phyloP scores from a whole-genome alignment of 345 rosid genomes.

The Dipteronia dyeriana region DNA sequence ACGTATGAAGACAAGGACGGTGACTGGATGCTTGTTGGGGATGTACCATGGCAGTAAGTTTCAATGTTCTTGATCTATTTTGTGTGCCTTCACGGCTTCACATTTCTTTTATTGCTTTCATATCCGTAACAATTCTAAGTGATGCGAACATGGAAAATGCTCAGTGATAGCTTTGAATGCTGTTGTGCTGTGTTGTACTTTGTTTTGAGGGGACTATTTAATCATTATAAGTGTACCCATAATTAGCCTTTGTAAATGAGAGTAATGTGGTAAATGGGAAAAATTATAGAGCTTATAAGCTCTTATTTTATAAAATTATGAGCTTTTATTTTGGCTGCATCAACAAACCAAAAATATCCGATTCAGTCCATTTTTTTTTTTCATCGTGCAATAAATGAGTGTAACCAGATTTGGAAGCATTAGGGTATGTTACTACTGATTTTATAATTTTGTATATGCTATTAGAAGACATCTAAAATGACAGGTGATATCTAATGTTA shows the following conservation, averaged over 20 bases:
- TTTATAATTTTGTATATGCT: neutral
- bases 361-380: neutral
- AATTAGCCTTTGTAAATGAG: neutral
- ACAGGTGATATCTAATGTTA: neutral
- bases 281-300: neutral
- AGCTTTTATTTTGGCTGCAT: neutral
- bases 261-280: neutral
- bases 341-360: neutral
- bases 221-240: neutral
- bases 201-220: neutral
- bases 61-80: conserved; percentile 3
- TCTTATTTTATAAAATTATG: neutral
- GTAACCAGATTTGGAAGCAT: neutral
- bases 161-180: neutral
- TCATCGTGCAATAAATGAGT: neutral
- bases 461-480: neutral
- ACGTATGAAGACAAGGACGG: conserved; percentile 92
- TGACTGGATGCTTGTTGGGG: conserved; percentile 97
- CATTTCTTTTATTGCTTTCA: neutral
- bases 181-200: neutral
- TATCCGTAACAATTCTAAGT: neutral
- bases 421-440: neutral
- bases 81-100: neutral
- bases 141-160: neutral
- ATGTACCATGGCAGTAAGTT: conserved; percentile 98